Percentiles rank a stretch among this genome's conserved stretches.
Evolutionary conservation across 768 basidiomycete species (phyloP).

Genomic region (Pleurotus tuber-regium): DNA sequence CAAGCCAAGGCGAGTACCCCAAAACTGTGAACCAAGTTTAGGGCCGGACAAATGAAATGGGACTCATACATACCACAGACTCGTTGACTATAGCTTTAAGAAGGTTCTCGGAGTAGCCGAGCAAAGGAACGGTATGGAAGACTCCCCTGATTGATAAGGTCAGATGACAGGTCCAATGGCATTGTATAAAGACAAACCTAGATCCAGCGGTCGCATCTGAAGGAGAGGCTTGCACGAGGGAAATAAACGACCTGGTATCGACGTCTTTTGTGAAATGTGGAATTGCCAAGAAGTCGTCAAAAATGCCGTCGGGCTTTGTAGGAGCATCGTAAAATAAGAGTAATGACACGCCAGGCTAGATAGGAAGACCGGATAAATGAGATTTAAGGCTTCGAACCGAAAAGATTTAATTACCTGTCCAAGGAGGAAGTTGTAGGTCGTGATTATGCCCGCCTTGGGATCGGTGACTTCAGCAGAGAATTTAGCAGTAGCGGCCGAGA

Average conservation of each 20-base stretch:
- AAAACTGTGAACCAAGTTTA: conserved; percentile 34
- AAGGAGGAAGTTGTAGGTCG: conserved; percentile 38
- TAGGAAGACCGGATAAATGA: no score
- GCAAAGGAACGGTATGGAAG: conserved; percentile 43
- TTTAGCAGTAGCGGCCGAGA: conserved; percentile 34
- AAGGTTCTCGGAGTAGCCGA: conserved; percentile 30
- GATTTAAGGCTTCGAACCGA: no score
- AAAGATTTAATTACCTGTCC: no score
- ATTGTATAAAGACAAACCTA: conserved; percentile 15
- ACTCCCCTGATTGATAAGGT: conserved; percentile 20
- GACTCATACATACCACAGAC: conserved; percentile 28
- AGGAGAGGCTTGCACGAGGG: conserved; percentile 36
- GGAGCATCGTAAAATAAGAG: conserved; percentile 62
- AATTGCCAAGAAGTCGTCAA: conserved; percentile 49
- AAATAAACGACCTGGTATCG: conserved; percentile 36
- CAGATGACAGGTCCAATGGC: conserved; percentile 9
- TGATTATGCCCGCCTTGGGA: conserved; percentile 49
- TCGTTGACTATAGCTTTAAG: conserved; percentile 43
- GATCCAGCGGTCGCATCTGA: conserved; percentile 28
- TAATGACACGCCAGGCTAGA: conserved; percentile 23
- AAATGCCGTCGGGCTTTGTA: conserved; percentile 43
- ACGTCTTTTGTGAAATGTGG: conserved; percentile 36
- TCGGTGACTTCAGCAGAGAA: conserved; percentile 42
- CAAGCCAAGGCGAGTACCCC: conserved; percentile 33
- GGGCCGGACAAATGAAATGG: not conserved